Evolutionary conservation across 2,329 filamentous ascomycete species (phyloP), one percentile per base, ranked within the genome.

Genomic region (Ceratocystis harringtonii): DNA sequence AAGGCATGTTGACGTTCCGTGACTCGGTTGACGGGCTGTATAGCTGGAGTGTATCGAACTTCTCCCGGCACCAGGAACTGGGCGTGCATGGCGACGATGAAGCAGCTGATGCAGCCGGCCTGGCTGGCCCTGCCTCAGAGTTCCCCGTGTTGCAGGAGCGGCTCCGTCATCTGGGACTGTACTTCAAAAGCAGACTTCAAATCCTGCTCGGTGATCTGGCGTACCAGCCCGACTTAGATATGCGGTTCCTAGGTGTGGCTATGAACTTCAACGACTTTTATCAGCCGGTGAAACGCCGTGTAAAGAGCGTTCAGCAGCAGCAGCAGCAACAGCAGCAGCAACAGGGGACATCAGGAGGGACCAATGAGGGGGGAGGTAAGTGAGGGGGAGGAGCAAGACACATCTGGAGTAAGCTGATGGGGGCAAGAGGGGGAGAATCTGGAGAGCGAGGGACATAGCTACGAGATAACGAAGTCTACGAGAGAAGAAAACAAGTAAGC

Each of bases 211-310:
- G 94, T 15, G 95, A 99, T 74, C 75, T 99, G 69, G 88, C 90
- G 7, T 92, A 95, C 76, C 92, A 97, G 75, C 87, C 91, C 0
- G 94, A 99, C 74, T 86, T 92, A 63, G 94, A 99, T 74, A 90
- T 99, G 85, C 82, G 92, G 65, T 97, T 97, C 79, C 77, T 99
- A 69, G 94, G 90, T 48, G 91, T 97, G 60, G 89, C 94, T 50
- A 97, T 99, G 90, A 99, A 97, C 76, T 99, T 97, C 76, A 99
- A 99, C 75, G 92, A 97, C 73, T 89, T 95, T 30, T 97, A 97
- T 75, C 84, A 89, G 75, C 89, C 90, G 15, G 83, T 86, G 57
- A 80, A 85, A 71, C 82, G 86, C 73, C 85, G 85, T 76, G 76
- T 81, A 67, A 80, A 78, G 74, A 64, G 45, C 10, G 63, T 71